A percentile compares a stretch with the other conserved stretches of the same genome.
Evolutionary conservation across 169 alveolate species (phyloP).

Genomic region (Eimeria tenella): DNA sequence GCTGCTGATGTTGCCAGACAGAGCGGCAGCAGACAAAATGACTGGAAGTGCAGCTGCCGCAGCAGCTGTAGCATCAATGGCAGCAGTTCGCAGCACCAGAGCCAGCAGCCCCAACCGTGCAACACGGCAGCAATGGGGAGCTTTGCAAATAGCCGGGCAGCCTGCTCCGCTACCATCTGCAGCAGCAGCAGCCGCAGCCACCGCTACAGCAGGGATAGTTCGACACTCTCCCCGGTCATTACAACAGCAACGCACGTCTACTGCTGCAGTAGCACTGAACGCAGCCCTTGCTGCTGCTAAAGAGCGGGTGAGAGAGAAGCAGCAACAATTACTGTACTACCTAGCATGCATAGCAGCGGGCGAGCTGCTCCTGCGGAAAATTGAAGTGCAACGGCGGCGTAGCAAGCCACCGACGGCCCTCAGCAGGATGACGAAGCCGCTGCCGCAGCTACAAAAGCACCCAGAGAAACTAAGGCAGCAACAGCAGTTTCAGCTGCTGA

Average conservation of each 20-base stretch:
- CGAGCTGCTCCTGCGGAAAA: conserved; percentile 27
- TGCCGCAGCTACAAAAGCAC: conserved; percentile 9
- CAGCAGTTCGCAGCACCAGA: neutral
- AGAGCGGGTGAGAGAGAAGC: conserved; percentile 46
- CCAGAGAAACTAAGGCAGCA: conserved; percentile 34
- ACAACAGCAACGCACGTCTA: conserved; percentile 8
- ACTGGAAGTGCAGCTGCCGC: neutral
- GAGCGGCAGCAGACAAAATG: neutral
- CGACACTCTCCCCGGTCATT: conserved; percentile 46
- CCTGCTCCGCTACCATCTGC: conserved; percentile 5
- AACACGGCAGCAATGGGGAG: neutral
- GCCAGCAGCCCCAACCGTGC: conserved; percentile 24
- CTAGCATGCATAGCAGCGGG: conserved; percentile 49
- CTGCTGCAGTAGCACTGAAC: neutral
- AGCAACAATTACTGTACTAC: conserved; percentile 38
- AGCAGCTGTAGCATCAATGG: neutral
- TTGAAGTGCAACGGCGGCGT: conserved; percentile 3
- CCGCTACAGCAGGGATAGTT: conserved; percentile 17
- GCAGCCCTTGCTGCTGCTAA: conserved; percentile 42
- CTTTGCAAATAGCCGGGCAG: neutral
- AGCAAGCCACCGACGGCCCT: conserved; percentile 28
- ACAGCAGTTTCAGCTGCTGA: conserved; percentile 4
- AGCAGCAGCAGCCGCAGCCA: conserved; percentile 64
- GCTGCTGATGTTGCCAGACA: conserved; percentile 15
- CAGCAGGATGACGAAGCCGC: conserved; percentile 32